Percentiles rank a stretch among this genome's conserved stretches.
These are phyloP conservation scores for Trichoderma asperellum DNA, from an alignment of 2,329 filamentous ascomycete species.

Conservation along the genomic window DNA sequence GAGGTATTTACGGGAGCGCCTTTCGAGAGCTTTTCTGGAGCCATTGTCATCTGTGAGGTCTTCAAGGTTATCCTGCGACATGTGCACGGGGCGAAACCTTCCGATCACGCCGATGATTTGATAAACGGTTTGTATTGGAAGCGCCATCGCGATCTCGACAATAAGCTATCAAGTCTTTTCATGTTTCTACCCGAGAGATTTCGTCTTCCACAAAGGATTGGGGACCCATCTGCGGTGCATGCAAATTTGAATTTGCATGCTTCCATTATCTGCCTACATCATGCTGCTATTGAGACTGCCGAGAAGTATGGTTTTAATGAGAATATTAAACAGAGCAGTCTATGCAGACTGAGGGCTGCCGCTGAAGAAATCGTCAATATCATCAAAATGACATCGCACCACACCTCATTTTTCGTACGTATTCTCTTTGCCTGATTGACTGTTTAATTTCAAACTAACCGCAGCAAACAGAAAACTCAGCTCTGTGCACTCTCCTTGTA, in stretches of 20 bases:
- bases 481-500: slow-evolving; percentile 75
- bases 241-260: slow-evolving; percentile 89
- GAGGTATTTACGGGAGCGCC: slow-evolving; percentile 64
- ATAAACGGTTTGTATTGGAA: slow-evolving; percentile 82
- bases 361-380: slow-evolving; percentile 84
- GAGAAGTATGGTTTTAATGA: slow-evolving; percentile 70
- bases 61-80: slow-evolving; percentile 84
- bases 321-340: slow-evolving; percentile 69
- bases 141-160: slow-evolving; percentile 81
- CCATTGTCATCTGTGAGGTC: slow-evolving; percentile 73
- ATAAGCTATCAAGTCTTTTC: slow-evolving; percentile 74
- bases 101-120: slow-evolving; percentile 74
- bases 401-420: slow-evolving; percentile 66
- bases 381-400: slow-evolving; percentile 75
- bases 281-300: slow-evolving; percentile 83
- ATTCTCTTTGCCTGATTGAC: slow-evolving; percentile 39
- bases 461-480: slow-evolving; percentile 40
- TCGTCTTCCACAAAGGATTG: slow-evolving; percentile 69
- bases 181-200: slow-evolving; percentile 77
- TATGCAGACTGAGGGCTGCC: slow-evolving; percentile 74
- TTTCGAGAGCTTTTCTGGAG: slow-evolving; percentile 73
- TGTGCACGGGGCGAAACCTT: slow-evolving; percentile 70
- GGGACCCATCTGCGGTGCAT: slow-evolving; percentile 75
- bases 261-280: slow-evolving; percentile 84
- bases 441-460: background rate